These are phyloP conservation scores for Cokeromyces recurvatus DNA, from an alignment of 371 early-diverging fungal species.

Conservation along the genomic window DNA sequence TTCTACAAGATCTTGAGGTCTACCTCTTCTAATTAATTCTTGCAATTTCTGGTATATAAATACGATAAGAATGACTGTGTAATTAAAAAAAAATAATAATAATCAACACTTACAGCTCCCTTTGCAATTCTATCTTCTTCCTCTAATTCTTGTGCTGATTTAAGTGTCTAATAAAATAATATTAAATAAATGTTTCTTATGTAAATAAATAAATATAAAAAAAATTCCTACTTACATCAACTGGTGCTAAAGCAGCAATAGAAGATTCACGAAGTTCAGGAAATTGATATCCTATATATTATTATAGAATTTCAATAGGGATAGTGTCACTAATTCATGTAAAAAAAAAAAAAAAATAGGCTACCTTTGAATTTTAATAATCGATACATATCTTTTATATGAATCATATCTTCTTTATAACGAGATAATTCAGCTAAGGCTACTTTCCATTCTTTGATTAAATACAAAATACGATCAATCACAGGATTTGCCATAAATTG, in stretches of 20 bases:
- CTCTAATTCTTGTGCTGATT: conserved; percentile 90
- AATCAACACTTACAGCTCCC: conserved; percentile 79
- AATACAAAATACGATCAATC: conserved; percentile 81
- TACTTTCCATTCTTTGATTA: conserved; percentile 90
- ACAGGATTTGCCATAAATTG: conserved; percentile 51
- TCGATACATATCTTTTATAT: conserved; percentile 91
- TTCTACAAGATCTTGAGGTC: conserved; percentile 87
- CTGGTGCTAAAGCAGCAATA: conserved; percentile 60
- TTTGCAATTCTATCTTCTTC: conserved; percentile 88
- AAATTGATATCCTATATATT: conserved; percentile 77
- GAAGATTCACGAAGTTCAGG: conserved; percentile 71
- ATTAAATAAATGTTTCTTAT: not conserved
- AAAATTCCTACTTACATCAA: conserved; percentile 38
- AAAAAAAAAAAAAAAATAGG: not conserved
- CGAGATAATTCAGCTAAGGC: conserved; percentile 78
- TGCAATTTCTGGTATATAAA: conserved; percentile 82
- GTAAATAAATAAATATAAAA: not conserved
- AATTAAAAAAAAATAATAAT: no score
- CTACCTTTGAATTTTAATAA: conserved; percentile 76
- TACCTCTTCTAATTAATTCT: conserved; percentile 90
- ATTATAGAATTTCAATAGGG: no score
- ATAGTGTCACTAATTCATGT: not conserved
- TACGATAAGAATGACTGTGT: no score
- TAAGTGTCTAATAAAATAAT: conserved; percentile 43
- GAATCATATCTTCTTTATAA: conserved; percentile 82